Base-by-base conservation (phyloP, 2,329 filamentous ascomycete genomes). In the Alternaria sp. region DNA sequence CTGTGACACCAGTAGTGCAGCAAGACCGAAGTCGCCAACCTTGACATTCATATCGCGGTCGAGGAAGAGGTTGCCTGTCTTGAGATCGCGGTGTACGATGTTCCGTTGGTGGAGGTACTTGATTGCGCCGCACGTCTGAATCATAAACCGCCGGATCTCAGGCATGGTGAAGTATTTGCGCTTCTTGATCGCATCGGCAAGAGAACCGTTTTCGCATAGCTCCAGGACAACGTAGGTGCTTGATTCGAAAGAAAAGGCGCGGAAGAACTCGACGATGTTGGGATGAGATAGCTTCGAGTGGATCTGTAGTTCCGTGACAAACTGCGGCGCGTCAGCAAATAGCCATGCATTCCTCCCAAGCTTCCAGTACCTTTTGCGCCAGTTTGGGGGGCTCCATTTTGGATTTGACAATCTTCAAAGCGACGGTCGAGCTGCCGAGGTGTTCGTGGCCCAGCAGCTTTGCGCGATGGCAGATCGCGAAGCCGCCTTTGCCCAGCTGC, bases 171-270 rank as follows among this genome's bases (percentile, higher is more conserved):
- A 85, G 58, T 91, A 93, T 78, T 92, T 96, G 72, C 96, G 88
- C 74, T 92, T 92, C 83, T 96, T 96, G 67, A 98, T 93, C 90
- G 97, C 97, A 77, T 98, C 96, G 89, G 97, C 97, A 17, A 99
- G 87, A 19, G 94, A 97, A 49, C 96, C 96, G 77, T 98, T 98
- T 57, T 93, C 91, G 79, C 96, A 99, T 47, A 99, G 84, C 79
- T 99, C 95, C 26, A 99, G 86, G 50, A 98, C 92, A 52, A 99
- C 91, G 74, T 97, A 99, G 61, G 96, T 98, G 79, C 90, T 94
- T 68, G 88, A 90, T 69, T 93, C 87, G 79, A 94, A 97, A 12
- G 94, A 91, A 78, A 99, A 99, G 32, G 96, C 96, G 71, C 95
- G 90, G 74, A 97, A 89, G 80, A 99, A 99, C 72, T 95, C 91